Evolutionary conservation across 2,329 filamentous ascomycete genomes (phyloP), one percentile per base, ranked within the genome.

Genomic region (Ophiostoma quercus): DNA sequence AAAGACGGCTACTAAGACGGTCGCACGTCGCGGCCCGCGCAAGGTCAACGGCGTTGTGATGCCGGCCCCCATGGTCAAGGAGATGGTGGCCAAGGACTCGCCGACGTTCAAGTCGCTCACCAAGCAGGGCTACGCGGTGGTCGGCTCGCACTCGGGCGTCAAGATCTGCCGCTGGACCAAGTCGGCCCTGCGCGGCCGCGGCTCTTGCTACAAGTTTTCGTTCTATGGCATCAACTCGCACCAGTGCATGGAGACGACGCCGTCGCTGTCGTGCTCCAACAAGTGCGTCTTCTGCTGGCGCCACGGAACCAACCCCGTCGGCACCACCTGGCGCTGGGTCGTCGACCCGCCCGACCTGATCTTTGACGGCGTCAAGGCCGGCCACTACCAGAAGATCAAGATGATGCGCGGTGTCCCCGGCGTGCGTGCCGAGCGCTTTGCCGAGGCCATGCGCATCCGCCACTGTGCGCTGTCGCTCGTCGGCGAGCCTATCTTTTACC

Each of bases 201-300:
- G 94, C 4, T 96, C 92, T 32, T 99, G 94, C 82, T 99, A 99
- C 84, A 98, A 99, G 77, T 97, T 88, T 79, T 96, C 92, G 0
- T 96, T 99, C 79, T 99, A 99, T 79, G 94, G 94, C 67, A 99
- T 99, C 79, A 88, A 91, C 73, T 97, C 94, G 0, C 95, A 99
- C 77, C 90, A 96, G 72, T 99, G 94, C 80, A 99, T 99, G 95
- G 94, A 99, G 80, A 94, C 94, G 1, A 98, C 94, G 0, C 94
- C 94, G 0, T 97, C 94, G 0, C 86, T 99, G 3, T 96, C 92
- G 11, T 99, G 94, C 84, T 95, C 91, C 73, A 98, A 98, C 82
- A 98, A 99, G 79, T 98, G 95, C 79, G 92, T 99, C 74, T 99
- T 98, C 79, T 99, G 94, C 84, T 99, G 94, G 95, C 89, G 95